phyloP scores from a whole-genome alignment of 176 grass and related monocot species.

The Alloteropsis semialata region DNA sequence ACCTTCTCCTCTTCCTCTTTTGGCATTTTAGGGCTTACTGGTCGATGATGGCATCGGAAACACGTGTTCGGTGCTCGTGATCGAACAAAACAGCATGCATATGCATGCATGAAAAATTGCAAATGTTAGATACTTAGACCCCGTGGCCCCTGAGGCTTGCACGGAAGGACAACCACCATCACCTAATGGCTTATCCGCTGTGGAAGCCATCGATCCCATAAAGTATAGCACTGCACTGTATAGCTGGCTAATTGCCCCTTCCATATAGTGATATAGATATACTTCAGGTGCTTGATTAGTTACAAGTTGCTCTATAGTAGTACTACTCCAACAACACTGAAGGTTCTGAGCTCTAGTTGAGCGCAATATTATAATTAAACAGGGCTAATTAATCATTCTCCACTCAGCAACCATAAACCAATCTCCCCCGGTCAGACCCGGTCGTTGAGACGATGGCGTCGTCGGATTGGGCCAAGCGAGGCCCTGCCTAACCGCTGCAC shows the following conservation, averaged over 20 bases:
- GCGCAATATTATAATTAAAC: background rate
- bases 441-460: background rate
- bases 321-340: background rate
- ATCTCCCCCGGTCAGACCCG: background rate
- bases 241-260: background rate
- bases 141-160: background rate
- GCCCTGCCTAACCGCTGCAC: background rate
- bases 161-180: background rate
- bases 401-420: background rate
- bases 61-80: background rate
- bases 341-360: background rate
- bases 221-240: background rate
- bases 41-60: background rate
- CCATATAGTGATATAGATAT: background rate
- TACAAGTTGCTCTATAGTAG: background rate
- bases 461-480: conserved; percentile 1
- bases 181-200: background rate
- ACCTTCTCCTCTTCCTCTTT: background rate
- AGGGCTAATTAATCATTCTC: background rate
- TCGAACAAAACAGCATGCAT: too few relatives aligned
- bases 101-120: too few relatives aligned
- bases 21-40: background rate
- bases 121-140: too few relatives aligned
- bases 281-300: background rate
- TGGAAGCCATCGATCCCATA: background rate